A percentile compares a stretch with the other conserved stretches of the same genome.
Evolutionary conservation across 192 early-diverging fungal species (phyloP).

Genomic region (Jimgerdemannia lactiflua): DNA sequence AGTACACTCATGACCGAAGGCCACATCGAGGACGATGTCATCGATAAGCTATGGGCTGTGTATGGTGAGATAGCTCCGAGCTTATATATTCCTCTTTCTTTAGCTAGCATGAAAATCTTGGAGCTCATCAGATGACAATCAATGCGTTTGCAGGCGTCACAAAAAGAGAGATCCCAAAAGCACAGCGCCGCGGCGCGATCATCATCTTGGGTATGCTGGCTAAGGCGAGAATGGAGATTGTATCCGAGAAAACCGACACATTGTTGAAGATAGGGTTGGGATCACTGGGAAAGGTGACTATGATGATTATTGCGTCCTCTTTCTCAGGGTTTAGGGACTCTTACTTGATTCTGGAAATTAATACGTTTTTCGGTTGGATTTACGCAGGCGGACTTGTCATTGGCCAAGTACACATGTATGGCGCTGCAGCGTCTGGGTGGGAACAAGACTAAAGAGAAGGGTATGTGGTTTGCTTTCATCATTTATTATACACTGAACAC

Average conservation of each 20-base stretch:
- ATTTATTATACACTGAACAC: slow-evolving; percentile 10
- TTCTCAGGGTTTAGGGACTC: background rate
- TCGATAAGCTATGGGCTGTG: slow-evolving; percentile 82
- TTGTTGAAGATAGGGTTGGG: slow-evolving; percentile 86
- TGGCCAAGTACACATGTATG: slow-evolving; percentile 92
- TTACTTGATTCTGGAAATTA: background rate
- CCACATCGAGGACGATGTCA: slow-evolving; percentile 61
- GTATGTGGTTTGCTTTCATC: slow-evolving; percentile 17
- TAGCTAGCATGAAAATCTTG: background rate
- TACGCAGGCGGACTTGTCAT: slow-evolving; percentile 64
- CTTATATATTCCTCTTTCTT: background rate
- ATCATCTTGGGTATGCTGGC: slow-evolving; percentile 94
- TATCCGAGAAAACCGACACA: slow-evolving; percentile 82
- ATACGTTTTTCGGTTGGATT: slow-evolving; percentile 1
- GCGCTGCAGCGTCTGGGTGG: slow-evolving; percentile 82
- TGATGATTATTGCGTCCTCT: background rate
- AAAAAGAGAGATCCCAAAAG: slow-evolving; percentile 60
- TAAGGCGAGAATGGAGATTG: slow-evolving; percentile 78
- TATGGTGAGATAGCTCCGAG: slow-evolving; percentile 44
- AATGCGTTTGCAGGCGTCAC: slow-evolving; percentile 25
- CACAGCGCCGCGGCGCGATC: slow-evolving; percentile 83
- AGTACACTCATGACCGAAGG: slow-evolving; percentile 69
- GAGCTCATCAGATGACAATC: background rate
- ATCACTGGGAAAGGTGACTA: slow-evolving; percentile 65
- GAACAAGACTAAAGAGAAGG: slow-evolving; percentile 60